Percentiles rank a stretch among this genome's conserved stretches.
Evolutionary conservation across 768 basidiomycete species (phyloP).

Genomic region (Mycena pura): DNA sequence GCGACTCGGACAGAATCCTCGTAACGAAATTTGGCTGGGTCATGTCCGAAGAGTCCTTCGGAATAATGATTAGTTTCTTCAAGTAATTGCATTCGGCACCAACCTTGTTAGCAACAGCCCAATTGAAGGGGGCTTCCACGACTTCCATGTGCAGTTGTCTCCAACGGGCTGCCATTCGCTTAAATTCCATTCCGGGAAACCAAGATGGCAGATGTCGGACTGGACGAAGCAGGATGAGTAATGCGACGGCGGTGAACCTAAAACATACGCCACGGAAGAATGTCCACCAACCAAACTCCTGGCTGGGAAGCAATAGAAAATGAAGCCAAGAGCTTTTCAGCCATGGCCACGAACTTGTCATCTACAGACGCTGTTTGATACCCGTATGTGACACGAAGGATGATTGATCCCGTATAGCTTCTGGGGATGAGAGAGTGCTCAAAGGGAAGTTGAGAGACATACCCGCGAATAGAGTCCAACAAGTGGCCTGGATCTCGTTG

Average conservation of each 20-base stretch:
- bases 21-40: slow-evolving; percentile 10
- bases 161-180: slow-evolving; percentile 3
- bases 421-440: not conserved
- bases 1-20: slow-evolving; percentile 1
- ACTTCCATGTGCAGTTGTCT: slow-evolving; percentile 6
- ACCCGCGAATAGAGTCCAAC: slow-evolving; percentile 9
- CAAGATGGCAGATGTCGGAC: slow-evolving; percentile 35
- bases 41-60: not conserved
- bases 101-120: not conserved
- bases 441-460: not conserved
- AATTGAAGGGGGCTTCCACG: slow-evolving; percentile 2
- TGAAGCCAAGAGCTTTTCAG: slow-evolving; percentile 31
- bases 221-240: slow-evolving; percentile 1
- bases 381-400: slow-evolving; percentile 28
- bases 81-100: not conserved
- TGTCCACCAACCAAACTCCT: slow-evolving; percentile 22
- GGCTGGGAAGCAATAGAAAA: slow-evolving; percentile 32
- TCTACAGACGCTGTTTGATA: slow-evolving; percentile 23
- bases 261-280: slow-evolving; percentile 22
- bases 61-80: not conserved
- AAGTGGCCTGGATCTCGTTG: not conserved
- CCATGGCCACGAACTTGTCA: slow-evolving; percentile 29
- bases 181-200: slow-evolving; percentile 34
- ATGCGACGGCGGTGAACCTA: not conserved
- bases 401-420: slow-evolving; percentile 23